Conservation (phyloP, 2,329 filamentous ascomycete genomes). For the Gremmenia infestans region DNA sequence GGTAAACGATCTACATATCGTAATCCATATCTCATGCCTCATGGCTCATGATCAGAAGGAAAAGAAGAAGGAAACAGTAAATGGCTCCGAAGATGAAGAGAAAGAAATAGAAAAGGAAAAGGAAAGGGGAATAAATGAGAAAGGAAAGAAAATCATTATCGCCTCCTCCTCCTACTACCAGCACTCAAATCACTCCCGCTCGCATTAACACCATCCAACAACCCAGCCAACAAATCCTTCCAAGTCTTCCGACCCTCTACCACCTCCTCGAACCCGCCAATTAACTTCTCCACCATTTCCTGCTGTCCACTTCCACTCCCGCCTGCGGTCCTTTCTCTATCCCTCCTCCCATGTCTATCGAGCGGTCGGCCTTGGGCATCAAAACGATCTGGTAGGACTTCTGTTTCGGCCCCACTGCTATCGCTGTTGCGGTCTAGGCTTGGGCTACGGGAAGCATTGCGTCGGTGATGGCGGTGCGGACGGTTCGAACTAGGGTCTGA, state of each 20-base stretch:
- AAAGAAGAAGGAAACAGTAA: no score
- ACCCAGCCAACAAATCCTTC: slow-evolving; percentile 26
- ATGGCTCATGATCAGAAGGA: no score
- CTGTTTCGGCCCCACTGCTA: slow-evolving; percentile 13
- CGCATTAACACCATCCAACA: slow-evolving; percentile 19
- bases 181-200: not conserved
- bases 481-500: slow-evolving; percentile 29
- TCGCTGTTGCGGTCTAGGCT: slow-evolving; percentile 5
- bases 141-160: not conserved
- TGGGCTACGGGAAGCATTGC: slow-evolving; percentile 10
- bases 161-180: not conserved
- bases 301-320: slow-evolving; percentile 3
- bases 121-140: not conserved
- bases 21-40: no score
- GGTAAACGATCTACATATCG: no score
- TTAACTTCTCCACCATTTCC: slow-evolving; percentile 29
- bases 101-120: no score
- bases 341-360: slow-evolving; percentile 6
- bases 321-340: not conserved
- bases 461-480: slow-evolving; percentile 19
- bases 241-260: slow-evolving; percentile 27
- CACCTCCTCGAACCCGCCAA: slow-evolving; percentile 24
- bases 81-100: not conserved
- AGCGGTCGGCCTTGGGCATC: slow-evolving; percentile 25
- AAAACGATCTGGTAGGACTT: slow-evolving; percentile 28